phyloP scores from a whole-genome alignment of 257 asterid genomes.

The Solanum etuberosum region DNA sequence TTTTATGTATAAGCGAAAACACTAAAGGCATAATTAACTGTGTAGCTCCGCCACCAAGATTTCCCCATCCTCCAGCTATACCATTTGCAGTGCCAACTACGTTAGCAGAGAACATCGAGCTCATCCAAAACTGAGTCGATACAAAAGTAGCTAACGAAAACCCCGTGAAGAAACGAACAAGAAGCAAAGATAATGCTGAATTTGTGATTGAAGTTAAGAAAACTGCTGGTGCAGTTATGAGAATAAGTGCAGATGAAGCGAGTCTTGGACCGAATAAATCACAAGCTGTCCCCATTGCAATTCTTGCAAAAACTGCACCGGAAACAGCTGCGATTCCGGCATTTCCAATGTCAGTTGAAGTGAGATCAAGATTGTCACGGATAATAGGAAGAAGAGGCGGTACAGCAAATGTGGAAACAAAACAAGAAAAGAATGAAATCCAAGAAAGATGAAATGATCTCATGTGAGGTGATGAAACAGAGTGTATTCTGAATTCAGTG shows the following conservation, averaged over 20 bases:
- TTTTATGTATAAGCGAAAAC: constrained; percentile 24
- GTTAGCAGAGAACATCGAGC: constrained; percentile 47
- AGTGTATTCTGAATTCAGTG: constrained; percentile 37
- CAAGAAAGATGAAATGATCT: constrained; percentile 78
- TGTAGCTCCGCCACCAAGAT: constrained; percentile 83
- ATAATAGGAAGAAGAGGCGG: constrained; percentile 80
- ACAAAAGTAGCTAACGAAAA: constrained; percentile 78
- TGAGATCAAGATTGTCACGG: constrained; percentile 69
- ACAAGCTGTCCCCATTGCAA: constrained; percentile 81
- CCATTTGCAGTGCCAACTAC: constrained; percentile 88
- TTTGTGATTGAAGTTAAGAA: constrained; percentile 32
- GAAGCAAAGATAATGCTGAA: constrained; percentile 41
- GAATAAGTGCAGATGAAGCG: constrained; percentile 52
- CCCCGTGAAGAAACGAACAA: constrained; percentile 65
- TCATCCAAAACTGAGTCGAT: constrained; percentile 92
- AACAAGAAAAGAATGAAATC: constrained; percentile 81
- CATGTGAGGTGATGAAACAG: constrained; percentile 72
- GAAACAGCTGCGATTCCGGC: constrained; percentile 86
- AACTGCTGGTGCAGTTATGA: constrained; percentile 73
- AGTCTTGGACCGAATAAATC: constrained; percentile 75
- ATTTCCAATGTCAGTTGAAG: constrained; percentile 79
- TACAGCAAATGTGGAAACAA: constrained; percentile 81
- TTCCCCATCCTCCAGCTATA: constrained; percentile 87
- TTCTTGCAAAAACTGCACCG: constrained; percentile 73
- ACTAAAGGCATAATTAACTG: constrained; percentile 84